A percentile compares a stretch with the other conserved stretches of the same genome.
Evolutionary conservation across 768 basidiomycete genomes (phyloP).

Genomic region (Suillus weaverae): DNA sequence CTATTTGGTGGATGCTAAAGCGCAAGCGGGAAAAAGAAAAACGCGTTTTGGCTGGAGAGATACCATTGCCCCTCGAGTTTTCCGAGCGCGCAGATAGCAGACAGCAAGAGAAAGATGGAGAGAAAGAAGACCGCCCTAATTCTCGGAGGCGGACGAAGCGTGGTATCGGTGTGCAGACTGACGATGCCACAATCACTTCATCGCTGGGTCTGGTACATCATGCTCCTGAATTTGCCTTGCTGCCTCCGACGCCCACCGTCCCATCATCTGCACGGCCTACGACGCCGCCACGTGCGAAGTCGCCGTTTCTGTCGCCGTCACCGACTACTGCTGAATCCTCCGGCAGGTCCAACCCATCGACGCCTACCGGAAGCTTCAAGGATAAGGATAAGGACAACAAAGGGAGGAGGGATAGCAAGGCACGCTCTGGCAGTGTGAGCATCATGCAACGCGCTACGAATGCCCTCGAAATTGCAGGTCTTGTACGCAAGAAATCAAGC

Average conservation of each 20-base stretch:
- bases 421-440: slow-evolving; percentile 84
- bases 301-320: slow-evolving; percentile 60
- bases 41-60: slow-evolving; percentile 43
- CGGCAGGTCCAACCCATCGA: slow-evolving; percentile 63
- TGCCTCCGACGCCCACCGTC: slow-evolving; percentile 76
- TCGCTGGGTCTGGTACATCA: slow-evolving; percentile 35
- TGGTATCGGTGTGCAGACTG: slow-evolving; percentile 46
- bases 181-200: slow-evolving; percentile 31
- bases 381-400: slow-evolving; percentile 55
- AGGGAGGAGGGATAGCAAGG: slow-evolving; percentile 56
- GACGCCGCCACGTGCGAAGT: slow-evolving; percentile 52
- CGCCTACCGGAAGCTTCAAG: slow-evolving; percentile 62
- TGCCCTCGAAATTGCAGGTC: slow-evolving; percentile 79
- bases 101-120: slow-evolving; percentile 32
- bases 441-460: slow-evolving; percentile 97
- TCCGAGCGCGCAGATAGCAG: slow-evolving; percentile 8
- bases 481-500: slow-evolving; percentile 79
- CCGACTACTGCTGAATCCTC: slow-evolving; percentile 50
- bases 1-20: slow-evolving; percentile 96
- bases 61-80: not conserved
- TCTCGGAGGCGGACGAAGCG: slow-evolving; percentile 27
- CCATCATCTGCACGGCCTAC: slow-evolving; percentile 37
- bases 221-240: slow-evolving; percentile 66
- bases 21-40: slow-evolving; percentile 77
- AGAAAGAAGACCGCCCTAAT: slow-evolving; percentile 20